phyloP scores from a whole-genome alignment of 768 basidiomycete genomes.

The Lactarius evosmus region DNA sequence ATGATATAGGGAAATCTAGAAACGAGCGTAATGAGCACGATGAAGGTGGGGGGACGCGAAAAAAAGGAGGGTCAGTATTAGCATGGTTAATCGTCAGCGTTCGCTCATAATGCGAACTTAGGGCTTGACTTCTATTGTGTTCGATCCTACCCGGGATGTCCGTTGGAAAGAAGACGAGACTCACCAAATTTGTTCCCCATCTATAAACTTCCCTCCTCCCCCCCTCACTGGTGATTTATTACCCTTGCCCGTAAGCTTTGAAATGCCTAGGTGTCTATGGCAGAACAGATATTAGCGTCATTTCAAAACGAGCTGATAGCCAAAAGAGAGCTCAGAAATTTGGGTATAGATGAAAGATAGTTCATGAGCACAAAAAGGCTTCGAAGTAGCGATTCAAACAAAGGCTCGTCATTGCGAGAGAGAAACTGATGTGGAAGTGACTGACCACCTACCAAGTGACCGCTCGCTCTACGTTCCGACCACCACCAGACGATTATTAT shows the following conservation, averaged over 20 bases:
- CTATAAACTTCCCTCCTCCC: too few relatives aligned
- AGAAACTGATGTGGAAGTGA: background rate
- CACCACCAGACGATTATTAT: background rate
- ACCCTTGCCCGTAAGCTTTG: too few relatives aligned
- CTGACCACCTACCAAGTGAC: background rate
- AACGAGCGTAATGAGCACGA: conserved; percentile 7
- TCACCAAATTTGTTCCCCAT: conserved; percentile 34
- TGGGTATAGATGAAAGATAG: conserved; percentile 57
- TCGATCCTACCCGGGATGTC: conserved; percentile 48
- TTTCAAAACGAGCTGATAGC: background rate
- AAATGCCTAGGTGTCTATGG: background rate
- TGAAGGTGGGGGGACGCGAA: conserved; percentile 30
- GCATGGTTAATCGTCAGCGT: conserved; percentile 79
- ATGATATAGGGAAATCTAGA: conserved; percentile 3
- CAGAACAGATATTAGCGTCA: background rate
- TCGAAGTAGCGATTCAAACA: conserved; percentile 42
- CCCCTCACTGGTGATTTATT: too few relatives aligned
- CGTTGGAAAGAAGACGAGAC: conserved; percentile 33
- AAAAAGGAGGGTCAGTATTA: conserved; percentile 63
- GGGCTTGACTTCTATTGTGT: conserved; percentile 90
- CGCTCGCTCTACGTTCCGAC: background rate
- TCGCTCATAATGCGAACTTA: conserved; percentile 58
- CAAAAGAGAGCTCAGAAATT: conserved; percentile 18
- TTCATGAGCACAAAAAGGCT: conserved; percentile 63
- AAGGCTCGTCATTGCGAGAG: background rate